These are phyloP conservation scores for Hypoxylon fuscum DNA, from an alignment of 495 filamentous ascomycete species.

Conservation along the genomic window DNA sequence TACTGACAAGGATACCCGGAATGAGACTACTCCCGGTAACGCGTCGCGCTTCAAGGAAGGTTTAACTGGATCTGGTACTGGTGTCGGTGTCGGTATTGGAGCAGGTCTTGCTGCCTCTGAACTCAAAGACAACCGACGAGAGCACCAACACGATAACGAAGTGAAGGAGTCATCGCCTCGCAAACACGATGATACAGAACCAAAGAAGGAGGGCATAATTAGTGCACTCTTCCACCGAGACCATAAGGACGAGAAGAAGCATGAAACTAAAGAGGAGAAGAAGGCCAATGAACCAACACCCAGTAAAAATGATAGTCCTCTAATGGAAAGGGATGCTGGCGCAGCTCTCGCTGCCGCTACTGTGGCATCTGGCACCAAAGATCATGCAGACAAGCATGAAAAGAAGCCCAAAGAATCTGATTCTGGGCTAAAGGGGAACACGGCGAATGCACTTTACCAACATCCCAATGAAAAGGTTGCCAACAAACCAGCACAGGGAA, in stretches of 20 bases:
- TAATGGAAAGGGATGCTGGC: slow-evolving; percentile 36
- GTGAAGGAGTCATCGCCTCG: slow-evolving; percentile 6
- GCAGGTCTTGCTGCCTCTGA: slow-evolving; percentile 22
- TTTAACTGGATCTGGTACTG: slow-evolving; percentile 20
- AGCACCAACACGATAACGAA: slow-evolving; percentile 28
- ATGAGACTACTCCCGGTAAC: slow-evolving; percentile 32
- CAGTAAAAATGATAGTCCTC: slow-evolving; percentile 23
- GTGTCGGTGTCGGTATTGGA: slow-evolving; percentile 9
- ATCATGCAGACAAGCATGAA: slow-evolving; percentile 29
- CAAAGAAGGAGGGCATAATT: slow-evolving; percentile 40
- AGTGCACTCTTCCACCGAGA: slow-evolving; percentile 44
- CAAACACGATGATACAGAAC: slow-evolving; percentile 16
- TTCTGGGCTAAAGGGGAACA: neutral
- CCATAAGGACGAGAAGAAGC: slow-evolving; percentile 33
- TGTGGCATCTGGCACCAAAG: slow-evolving; percentile 24
- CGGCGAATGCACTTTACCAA: slow-evolving; percentile 2
- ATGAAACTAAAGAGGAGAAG: slow-evolving; percentile 3
- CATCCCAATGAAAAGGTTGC: slow-evolving; percentile 18
- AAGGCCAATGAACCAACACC: slow-evolving; percentile 3
- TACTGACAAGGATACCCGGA: slow-evolving; percentile 22
- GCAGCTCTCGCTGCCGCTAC: slow-evolving; percentile 41
- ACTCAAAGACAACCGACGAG: slow-evolving; percentile 17
- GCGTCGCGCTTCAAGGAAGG: slow-evolving; percentile 17
- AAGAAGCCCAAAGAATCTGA: slow-evolving; percentile 20
- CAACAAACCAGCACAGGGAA: neutral